A percentile compares a stretch with the other conserved stretches of the same genome.
Evolutionary conservation across 306 rosid genomes (phyloP).

Genomic region (Cucurbita ficifolia): DNA sequence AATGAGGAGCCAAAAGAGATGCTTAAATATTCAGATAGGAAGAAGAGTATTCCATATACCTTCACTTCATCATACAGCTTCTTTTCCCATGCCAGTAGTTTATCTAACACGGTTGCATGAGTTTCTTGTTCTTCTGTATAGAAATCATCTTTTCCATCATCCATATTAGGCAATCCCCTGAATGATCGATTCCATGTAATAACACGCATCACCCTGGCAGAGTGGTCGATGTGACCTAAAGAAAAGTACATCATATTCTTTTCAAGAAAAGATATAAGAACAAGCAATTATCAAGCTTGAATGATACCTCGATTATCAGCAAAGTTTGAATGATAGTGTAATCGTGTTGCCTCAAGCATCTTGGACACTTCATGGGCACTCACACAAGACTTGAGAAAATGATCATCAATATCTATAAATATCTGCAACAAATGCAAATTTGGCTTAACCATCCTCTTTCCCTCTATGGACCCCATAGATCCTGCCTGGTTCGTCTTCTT

Average conservation of each 20-base stretch:
- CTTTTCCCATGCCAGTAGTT: slow-evolving; percentile 92
- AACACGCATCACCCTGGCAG: slow-evolving; percentile 82
- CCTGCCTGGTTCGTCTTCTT: slow-evolving; percentile 39
- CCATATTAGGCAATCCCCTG: slow-evolving; percentile 38
- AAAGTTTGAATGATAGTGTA: slow-evolving; percentile 89
- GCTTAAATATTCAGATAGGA: not conserved
- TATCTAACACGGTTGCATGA: slow-evolving; percentile 81
- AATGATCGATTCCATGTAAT: slow-evolving; percentile 91
- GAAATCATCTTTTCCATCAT: slow-evolving; percentile 56
- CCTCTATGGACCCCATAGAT: slow-evolving; percentile 18
- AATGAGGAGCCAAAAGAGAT: not conserved
- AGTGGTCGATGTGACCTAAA: slow-evolving; percentile 87
- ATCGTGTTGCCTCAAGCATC: slow-evolving; percentile 82
- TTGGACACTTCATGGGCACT: slow-evolving; percentile 84
- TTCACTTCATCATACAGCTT: slow-evolving; percentile 88
- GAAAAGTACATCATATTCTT: not conserved
- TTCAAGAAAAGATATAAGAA: not conserved
- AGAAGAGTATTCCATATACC: slow-evolving; percentile 22
- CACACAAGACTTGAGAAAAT: slow-evolving; percentile 79
- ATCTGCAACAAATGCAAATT: slow-evolving; percentile 24
- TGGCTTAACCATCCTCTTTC: slow-evolving; percentile 31
- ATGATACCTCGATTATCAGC: slow-evolving; percentile 76
- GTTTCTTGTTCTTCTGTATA: slow-evolving; percentile 74
- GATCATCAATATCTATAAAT: slow-evolving; percentile 40
- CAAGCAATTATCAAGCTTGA: no score